Evolutionary conservation across 306 rosid species (phyloP).

Genomic region (Fragaria iinumae): DNA sequence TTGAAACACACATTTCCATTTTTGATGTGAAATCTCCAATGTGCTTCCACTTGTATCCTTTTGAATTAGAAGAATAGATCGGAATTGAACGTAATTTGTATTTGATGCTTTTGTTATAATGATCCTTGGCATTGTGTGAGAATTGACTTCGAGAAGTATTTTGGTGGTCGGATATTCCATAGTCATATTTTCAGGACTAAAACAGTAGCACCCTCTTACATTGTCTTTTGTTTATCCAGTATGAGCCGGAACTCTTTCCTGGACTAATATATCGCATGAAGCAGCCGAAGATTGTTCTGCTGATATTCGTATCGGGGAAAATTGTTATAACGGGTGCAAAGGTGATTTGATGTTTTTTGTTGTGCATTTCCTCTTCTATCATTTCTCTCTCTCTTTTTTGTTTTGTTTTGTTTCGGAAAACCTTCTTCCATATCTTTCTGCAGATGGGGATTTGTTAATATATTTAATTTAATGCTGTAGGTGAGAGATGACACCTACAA

Average conservation of each 20-base stretch:
- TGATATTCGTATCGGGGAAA: slow-evolving; percentile 82
- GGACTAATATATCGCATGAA: slow-evolving; percentile 91
- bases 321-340: slow-evolving; percentile 94
- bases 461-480: slow-evolving; percentile 28
- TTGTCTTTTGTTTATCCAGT: slow-evolving; percentile 30
- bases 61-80: background rate
- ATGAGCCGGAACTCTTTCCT: slow-evolving; percentile 89
- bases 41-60: background rate
- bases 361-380: background rate
- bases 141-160: no score
- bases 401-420: no score
- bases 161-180: background rate
- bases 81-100: background rate
- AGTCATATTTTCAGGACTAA: background rate
- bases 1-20: background rate
- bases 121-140: background rate
- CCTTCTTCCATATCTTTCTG: no score
- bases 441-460: background rate
- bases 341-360: slow-evolving; percentile 34
- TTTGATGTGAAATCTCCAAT: background rate
- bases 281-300: slow-evolving; percentile 84
- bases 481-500: slow-evolving; percentile 86
- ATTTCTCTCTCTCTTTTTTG: no score
- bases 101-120: background rate
- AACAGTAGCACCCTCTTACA: slow-evolving; percentile 1